Percentiles rank a stretch among this genome's conserved stretches.
phyloP scores from a whole-genome alignment of 768 basidiomycete species.

The Heimioporus sp. region DNA sequence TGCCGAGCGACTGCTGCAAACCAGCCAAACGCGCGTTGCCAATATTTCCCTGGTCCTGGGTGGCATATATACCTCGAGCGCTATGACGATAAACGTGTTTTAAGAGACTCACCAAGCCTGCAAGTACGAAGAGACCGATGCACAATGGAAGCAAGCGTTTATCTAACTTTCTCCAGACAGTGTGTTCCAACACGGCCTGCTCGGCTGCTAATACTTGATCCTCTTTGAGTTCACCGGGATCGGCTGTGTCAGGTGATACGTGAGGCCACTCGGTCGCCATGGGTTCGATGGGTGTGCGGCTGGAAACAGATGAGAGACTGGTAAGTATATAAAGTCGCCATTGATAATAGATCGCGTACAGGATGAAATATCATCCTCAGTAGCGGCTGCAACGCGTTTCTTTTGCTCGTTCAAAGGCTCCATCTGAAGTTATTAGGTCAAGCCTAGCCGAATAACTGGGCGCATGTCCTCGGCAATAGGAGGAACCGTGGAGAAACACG shows the following conservation, averaged over 20 bases:
- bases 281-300: no score
- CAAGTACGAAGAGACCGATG: constrained; percentile 47
- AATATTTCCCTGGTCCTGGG: constrained; percentile 18
- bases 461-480: no score
- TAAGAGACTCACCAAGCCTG: constrained; percentile 42
- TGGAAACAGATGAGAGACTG: no score
- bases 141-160: constrained; percentile 46
- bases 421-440: no score
- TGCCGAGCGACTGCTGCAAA: constrained; percentile 44
- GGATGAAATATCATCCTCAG: no score
- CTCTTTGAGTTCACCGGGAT: neutral
- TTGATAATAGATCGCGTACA: no score
- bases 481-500: no score
- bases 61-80: constrained; percentile 24
- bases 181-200: constrained; percentile 28
- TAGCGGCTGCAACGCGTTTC: no score
- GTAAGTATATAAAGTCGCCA: no score
- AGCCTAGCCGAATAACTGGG: no score
- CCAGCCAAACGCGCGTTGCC: constrained; percentile 59
- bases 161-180: constrained; percentile 48
- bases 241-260: neutral
- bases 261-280: neutral
- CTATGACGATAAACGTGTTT: neutral
- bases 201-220: constrained; percentile 6
- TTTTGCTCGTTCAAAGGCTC: no score